Base-by-base conservation (phyloP, 495 filamentous ascomycete genomes). In the Xylaria longipes region DNA sequence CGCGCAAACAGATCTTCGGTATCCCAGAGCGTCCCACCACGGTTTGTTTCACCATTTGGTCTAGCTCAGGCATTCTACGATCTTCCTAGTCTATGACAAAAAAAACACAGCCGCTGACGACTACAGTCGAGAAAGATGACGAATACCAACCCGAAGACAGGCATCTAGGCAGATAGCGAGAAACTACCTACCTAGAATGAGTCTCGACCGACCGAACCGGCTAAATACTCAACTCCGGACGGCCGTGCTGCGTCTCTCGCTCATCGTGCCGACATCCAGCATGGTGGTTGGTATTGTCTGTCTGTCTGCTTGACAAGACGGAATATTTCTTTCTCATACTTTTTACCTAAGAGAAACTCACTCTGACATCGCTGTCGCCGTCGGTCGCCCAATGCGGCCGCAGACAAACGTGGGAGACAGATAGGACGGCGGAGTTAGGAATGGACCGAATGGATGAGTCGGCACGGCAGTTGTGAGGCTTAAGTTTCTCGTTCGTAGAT, bases 321-420 rank as follows among this genome's bases (percentile, higher is more conserved):
- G 25, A 31, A 31, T 56, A 56, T 56, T 56, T 31, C 25, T 56
- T 64, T 64, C 61, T 64, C 61, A 31, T 66, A 50, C 20, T 25
- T 43, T 48, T 66, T 66, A 66, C 63, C 45, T 66, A 66, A 66
- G 15, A 66, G 45, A 66, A 66, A 66, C 20, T 33, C 45, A 1
- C 63, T 66, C 7, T 15, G 43, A 37, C n/a, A 8, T 66, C 31
- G 63, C 27, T 31, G 17, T 43, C 2, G 63, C 2, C 20, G 17
- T 52, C n/a, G 37, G 52, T 27, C 45, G 45, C 45, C 15, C 25
- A 37, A 65, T 46, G 25, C 12, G 46, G 27, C 45, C 45, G 63
- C 17, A 35, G 63, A 60, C 2, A 29, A 3, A 37, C 17, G 25
- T 52, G 31, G 35, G 37, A 41, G n/a, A 33, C 3, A 33, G 63